Conservation (phyloP, 192 early-diverging fungal species). For the Entrophospora sp. region DNA sequence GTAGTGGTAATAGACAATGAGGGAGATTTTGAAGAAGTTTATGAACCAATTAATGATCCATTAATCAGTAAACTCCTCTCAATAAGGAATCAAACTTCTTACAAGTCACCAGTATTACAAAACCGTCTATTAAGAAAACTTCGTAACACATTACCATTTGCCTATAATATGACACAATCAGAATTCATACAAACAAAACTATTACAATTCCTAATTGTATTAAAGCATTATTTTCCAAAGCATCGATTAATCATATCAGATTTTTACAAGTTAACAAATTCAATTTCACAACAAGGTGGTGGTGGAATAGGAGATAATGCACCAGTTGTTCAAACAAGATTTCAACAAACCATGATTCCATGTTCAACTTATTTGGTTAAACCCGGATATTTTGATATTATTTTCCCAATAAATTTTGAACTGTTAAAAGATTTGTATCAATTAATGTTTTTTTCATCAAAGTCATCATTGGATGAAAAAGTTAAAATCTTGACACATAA, state of each 20-base stretch:
- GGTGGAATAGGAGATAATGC: slow-evolving; percentile 69
- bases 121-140: slow-evolving; percentile 40
- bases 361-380: slow-evolving; percentile 94
- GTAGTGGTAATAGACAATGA: slow-evolving; percentile 73
- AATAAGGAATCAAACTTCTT: slow-evolving; percentile 47
- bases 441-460: slow-evolving; percentile 42
- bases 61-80: slow-evolving; percentile 64
- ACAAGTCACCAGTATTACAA: slow-evolving; percentile 56
- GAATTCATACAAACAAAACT: slow-evolving; percentile 91
- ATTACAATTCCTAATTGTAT: slow-evolving; percentile 61
- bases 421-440: slow-evolving; percentile 71
- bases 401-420: slow-evolving; percentile 97
- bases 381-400: slow-evolving; percentile 98
- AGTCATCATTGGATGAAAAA: slow-evolving; percentile 29
- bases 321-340: slow-evolving; percentile 94
- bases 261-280: slow-evolving; percentile 77
- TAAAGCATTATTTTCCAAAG: slow-evolving; percentile 75
- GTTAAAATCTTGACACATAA: slow-evolving; percentile 62
- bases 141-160: slow-evolving; percentile 62
- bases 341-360: slow-evolving; percentile 83
- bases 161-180: slow-evolving; percentile 71
- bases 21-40: slow-evolving; percentile 81
- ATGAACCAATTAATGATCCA: slow-evolving; percentile 71
- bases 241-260: slow-evolving; percentile 85
- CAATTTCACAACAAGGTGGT: too few species aligned